Base-by-base conservation (phyloP, 495 filamentous ascomycete genomes). In the Lophium mytilinum region DNA sequence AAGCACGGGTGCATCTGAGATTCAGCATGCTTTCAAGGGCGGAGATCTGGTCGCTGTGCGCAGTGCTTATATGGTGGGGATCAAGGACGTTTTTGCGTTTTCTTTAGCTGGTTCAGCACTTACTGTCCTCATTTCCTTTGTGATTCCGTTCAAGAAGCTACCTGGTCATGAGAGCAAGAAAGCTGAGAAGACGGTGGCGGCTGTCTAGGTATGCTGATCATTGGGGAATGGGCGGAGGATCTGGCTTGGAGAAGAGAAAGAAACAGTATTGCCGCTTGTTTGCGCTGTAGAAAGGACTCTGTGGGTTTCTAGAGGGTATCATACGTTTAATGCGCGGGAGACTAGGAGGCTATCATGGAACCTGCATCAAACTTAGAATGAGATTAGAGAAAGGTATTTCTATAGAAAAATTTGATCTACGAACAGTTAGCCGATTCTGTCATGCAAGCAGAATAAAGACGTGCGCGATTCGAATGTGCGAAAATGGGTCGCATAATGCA, bases 31-130 rank as follows among this genome's bases (percentile, higher is more conserved):
- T 12, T 60, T 55, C 43, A 39, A 17, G 7, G 57, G 51, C 15
- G 18, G 8, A 46, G 49, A 58, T 46, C 19, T 53, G 8, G 21
- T 9, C 17, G 37, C 19, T 35, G 50, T 58, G 24, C 37, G 52
- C n/a, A 48, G 34, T 4, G 50, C 49, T n/a, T 58, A 58, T 33
- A 58, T 58, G 56, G 17, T 21, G 3, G 56, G 56, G 15, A 52
- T 58, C 39, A 58, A 48, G 17, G 40, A 52, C 21, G 50, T 53
- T 11, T 53, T 58, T 35, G 17, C 50, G 7, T 58, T 43, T 47
- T 12, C 49, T 18, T 21, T 58, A 17, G 56, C 56, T 17, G 37
- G 14, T n/a, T 43, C 56, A n/a, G 48, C 39, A 1, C 0, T 47
- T 18, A 15, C 18, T 36, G 56, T 58, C 4, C 56, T 58, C 17